Evolutionary conservation across 805 yeast genomes (phyloP).

Genomic region (Priceomyces medius): DNA sequence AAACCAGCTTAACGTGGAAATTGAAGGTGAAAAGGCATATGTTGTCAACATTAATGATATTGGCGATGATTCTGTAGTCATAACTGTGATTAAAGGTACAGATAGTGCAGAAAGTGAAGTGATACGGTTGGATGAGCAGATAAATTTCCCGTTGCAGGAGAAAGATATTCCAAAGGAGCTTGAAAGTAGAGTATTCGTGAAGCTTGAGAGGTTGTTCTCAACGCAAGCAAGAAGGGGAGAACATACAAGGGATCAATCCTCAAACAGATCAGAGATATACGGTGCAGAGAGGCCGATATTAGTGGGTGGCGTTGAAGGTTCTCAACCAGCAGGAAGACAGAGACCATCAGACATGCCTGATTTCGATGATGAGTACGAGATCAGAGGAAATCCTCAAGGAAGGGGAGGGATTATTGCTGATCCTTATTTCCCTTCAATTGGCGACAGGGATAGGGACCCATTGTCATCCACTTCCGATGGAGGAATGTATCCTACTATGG

Average conservation of each 20-base stretch:
- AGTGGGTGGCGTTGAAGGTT: neutral
- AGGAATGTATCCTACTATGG: conserved; percentile 55
- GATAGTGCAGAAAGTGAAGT: neutral
- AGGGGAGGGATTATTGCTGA: conserved; percentile 1
- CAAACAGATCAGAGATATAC: neutral
- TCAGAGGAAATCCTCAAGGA: conserved; percentile 10
- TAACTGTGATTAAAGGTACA: neutral
- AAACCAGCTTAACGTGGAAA: neutral
- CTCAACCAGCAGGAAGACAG: neutral
- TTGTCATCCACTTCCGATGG: conserved; percentile 38
- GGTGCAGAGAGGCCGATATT: neutral
- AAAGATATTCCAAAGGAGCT: neutral
- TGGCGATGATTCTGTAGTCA: neutral
- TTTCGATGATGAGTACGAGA: conserved; percentile 54
- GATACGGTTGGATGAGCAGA: neutral
- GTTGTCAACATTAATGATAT: conserved; percentile 1
- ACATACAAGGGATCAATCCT: neutral
- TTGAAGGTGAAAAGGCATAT: neutral
- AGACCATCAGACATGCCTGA: conserved; percentile 47
- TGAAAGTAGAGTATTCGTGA: neutral
- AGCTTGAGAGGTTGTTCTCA: neutral
- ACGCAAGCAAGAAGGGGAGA: neutral
- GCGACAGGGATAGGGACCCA: conserved; percentile 54
- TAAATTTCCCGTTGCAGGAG: neutral
- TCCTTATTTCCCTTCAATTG: conserved; percentile 33